A percentile compares a stretch with the other conserved stretches of the same genome.
Conservation (phyloP, 2,329 filamentous ascomycete genomes). For the Phialophora tarda region DNA sequence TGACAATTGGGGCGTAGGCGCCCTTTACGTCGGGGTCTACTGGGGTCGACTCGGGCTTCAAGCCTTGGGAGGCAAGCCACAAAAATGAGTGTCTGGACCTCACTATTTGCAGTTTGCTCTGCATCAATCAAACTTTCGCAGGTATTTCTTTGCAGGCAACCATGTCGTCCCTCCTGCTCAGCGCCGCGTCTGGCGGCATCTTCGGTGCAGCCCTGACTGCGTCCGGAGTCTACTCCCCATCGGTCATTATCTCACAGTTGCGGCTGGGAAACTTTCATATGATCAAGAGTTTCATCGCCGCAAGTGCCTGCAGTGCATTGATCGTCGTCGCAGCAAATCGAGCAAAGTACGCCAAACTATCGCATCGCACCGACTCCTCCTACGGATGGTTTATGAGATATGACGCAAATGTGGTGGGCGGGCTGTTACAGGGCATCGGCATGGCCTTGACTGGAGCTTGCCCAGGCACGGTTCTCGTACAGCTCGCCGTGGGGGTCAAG, state of each 20-base stretch:
- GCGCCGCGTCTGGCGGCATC: conserved; percentile 58
- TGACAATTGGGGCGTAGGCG: not conserved
- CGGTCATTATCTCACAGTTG: conserved; percentile 67
- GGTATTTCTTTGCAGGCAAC: not conserved
- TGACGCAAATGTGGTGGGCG: conserved; percentile 70
- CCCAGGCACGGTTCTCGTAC: conserved; percentile 68
- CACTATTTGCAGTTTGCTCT: not conserved
- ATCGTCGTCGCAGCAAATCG: conserved; percentile 53
- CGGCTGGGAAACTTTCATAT: conserved; percentile 67
- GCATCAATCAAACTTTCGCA: not conserved
- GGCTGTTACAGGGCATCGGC: conserved; percentile 65
- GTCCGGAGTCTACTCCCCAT: conserved; percentile 65
- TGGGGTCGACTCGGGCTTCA: conserved; percentile 12
- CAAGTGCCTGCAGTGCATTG: conserved; percentile 67
- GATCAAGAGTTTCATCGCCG: conserved; percentile 68
- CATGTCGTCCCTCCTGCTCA: conserved; percentile 33
- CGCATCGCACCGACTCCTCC: conserved; percentile 58
- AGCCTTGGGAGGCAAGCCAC: conserved; percentile 18
- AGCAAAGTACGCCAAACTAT: conserved; percentile 52
- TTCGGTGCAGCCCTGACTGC: conserved; percentile 68
- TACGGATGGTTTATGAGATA: conserved; percentile 61
- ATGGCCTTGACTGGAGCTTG: conserved; percentile 71
- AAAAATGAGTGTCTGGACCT: conserved; percentile 9
- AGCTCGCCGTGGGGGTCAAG: conserved; percentile 61
- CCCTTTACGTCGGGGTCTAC: conserved; percentile 17